phyloP scores from a whole-genome alignment of 2,329 filamentous ascomycete genomes.

The Epichloe bromicola region DNA sequence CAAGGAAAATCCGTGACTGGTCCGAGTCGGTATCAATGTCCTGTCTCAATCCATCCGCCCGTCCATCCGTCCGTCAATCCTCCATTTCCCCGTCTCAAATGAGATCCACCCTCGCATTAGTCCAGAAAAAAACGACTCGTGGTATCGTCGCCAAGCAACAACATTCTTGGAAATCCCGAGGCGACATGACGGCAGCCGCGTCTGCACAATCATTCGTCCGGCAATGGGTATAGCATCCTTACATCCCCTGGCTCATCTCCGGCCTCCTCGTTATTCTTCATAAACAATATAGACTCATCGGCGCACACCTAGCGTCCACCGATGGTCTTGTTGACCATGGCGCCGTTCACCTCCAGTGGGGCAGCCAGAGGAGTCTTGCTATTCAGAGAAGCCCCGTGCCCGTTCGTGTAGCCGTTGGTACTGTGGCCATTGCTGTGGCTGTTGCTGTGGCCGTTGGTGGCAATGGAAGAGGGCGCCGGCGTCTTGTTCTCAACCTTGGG shows the following conservation, averaged over 20 bases:
- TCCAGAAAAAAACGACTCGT: background rate
- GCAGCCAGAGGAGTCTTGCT: conserved; percentile 1
- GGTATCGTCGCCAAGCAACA: conserved; percentile 4
- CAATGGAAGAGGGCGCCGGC: conserved; percentile 8
- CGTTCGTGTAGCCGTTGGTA: conserved; percentile 9
- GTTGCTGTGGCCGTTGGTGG: conserved; percentile 10
- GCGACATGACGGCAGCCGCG: background rate
- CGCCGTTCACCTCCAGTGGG: conserved; percentile 2
- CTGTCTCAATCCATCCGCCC: background rate
- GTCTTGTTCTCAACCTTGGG: conserved; percentile 37
- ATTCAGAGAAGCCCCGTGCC: conserved; percentile 2
- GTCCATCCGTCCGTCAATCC: background rate
- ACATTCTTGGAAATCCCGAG: background rate
- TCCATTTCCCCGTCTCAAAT: background rate
- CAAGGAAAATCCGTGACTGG: conserved; percentile 1
- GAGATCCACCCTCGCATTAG: background rate
- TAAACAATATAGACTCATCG: conserved; percentile 4
- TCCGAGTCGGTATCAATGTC: background rate
- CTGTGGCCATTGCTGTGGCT: conserved; percentile 11
- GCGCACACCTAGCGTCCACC: conserved; percentile 10
- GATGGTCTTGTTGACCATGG: background rate
- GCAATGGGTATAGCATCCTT: conserved; percentile 10
- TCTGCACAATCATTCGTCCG: background rate
- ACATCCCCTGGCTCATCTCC: background rate
- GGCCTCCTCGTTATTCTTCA: background rate